Evolutionary conservation across 495 filamentous ascomycete genomes (phyloP).

Genomic region (Penicillium ucsense): DNA sequence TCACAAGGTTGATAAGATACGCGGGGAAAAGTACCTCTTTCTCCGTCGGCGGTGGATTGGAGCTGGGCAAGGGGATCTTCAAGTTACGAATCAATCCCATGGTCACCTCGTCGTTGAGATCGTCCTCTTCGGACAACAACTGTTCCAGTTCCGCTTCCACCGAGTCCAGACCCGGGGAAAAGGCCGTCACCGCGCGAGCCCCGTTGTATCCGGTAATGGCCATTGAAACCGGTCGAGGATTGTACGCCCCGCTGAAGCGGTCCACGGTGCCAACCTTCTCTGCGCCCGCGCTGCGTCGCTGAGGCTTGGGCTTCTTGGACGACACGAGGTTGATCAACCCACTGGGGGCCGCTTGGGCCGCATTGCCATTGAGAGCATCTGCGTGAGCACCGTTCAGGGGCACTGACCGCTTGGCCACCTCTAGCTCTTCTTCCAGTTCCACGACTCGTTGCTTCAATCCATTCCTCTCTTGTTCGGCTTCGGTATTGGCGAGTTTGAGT

Average conservation of each 20-base stretch:
- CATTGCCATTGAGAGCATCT: constrained; percentile 61
- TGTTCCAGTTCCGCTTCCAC: constrained; percentile 90
- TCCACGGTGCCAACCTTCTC: constrained; percentile 66
- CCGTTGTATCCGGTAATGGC: constrained; percentile 55
- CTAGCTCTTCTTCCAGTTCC: constrained; percentile 87
- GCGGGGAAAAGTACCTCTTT: constrained; percentile 98
- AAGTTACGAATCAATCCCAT: constrained; percentile 93
- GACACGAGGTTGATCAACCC: constrained; percentile 95
- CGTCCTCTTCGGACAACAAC: constrained; percentile 89
- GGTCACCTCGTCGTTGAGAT: constrained; percentile 89
- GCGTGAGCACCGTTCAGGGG: constrained; percentile 47
- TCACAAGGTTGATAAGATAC: constrained; percentile 97
- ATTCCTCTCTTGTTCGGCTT: constrained; percentile 72
- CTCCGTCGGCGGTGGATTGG: constrained; percentile 79
- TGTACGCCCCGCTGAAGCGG: constrained; percentile 82
- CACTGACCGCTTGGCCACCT: constrained; percentile 63
- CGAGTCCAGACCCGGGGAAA: constrained; percentile 72
- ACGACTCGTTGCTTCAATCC: constrained; percentile 75
- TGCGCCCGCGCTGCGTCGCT: constrained; percentile 87
- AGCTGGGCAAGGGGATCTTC: constrained; percentile 81
- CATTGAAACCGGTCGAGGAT: constrained; percentile 93
- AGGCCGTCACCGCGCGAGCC: constrained; percentile 57
- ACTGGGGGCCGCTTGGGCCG: constrained; percentile 44
- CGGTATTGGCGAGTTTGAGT: constrained; percentile 56
- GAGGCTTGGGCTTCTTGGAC: constrained; percentile 95